These are phyloP conservation scores for Gloeophyllum trabeum DNA, from an alignment of 768 basidiomycete species.

Conservation along the genomic window DNA sequence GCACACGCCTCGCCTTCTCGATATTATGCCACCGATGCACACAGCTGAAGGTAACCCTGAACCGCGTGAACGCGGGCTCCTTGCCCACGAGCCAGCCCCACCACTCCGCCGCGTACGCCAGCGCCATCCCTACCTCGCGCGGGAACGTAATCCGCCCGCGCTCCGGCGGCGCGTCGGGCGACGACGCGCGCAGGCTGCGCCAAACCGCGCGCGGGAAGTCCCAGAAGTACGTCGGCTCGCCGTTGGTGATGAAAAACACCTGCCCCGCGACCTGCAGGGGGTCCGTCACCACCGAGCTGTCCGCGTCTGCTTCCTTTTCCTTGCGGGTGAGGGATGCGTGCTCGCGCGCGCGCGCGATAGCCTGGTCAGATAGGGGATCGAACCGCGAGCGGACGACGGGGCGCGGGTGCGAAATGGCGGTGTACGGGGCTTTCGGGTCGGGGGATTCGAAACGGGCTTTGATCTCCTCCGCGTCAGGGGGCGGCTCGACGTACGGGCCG, in stretches of 20 bases:
- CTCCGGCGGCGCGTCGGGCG: constrained; percentile 36
- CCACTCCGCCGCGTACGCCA: constrained; percentile 67
- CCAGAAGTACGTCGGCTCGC: constrained; percentile 96
- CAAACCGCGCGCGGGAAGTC: constrained; percentile 81
- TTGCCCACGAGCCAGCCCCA: constrained; percentile 64
- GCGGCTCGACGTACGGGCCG: constrained; percentile 65
- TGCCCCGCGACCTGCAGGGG: constrained; percentile 84
- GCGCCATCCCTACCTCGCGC: constrained; percentile 49
- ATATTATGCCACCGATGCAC: constrained; percentile 85
- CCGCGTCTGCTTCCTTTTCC: background rate
- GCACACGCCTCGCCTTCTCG: constrained; percentile 81
- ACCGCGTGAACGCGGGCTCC: constrained; percentile 78
- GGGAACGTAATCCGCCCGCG: constrained; percentile 37
- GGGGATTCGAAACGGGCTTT: constrained; percentile 44
- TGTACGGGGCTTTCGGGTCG: constrained; percentile 22
- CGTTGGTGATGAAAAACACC: constrained; percentile 94
- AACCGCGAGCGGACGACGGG: constrained; percentile 69
- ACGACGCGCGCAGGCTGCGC: constrained; percentile 48
- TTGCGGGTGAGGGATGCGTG: no score
- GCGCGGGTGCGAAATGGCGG: constrained; percentile 24
- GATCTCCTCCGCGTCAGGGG: constrained; percentile 45
- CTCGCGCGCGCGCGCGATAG: constrained; percentile 32
- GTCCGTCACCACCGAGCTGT: constrained; percentile 19
- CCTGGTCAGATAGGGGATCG: constrained; percentile 61
- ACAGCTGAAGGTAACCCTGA: constrained; percentile 72